Evolutionary conservation across 805 yeast genomes (phyloP), one percentile per base, ranked within the genome.

Genomic region (Tetrapisispora nanseiensis): DNA sequence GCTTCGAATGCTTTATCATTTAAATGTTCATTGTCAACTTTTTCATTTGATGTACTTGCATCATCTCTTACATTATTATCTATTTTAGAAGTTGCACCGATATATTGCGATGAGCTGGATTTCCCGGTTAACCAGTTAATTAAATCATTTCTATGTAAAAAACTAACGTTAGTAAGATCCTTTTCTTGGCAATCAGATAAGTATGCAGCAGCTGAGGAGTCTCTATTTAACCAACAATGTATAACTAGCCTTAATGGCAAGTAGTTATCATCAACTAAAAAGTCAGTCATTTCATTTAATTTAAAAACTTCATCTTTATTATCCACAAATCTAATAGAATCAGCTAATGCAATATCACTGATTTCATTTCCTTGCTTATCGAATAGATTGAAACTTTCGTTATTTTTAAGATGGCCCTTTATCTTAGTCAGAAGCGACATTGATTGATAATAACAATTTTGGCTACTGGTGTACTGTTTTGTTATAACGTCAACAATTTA

Each of bases 111-210:
- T 20, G 72, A 68, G 30, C 71, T 76, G 3, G 78, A 68, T 18
- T 76, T 70, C 3, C 95, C 95, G 46, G 72, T 74, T 40, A 90
- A 70, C 87, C 92, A 89, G 24, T 85, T 74, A 42, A 82, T 71
- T 46, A 90, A 71, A 57, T 90, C 95, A 8, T 86, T 80, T 63
- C 94, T 79, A 53, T 86, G 95, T 57, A 85, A 63, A 56, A 90
- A 89, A 44, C 85, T 78, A 57, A 90, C 74, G 48, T 85, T 85
- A 2, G 77, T 70, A 27, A 90, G 71, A 3, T 75, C 71, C 31
- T 72, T 66, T 39, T 71, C 72, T 52, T 77, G 81, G 49, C 95
- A 85, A 30, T 75, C 79, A 10, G 78, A 72, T 46, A 86, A 74
- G 59, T 90, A 89, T 42, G 86, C 95, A 11, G 95, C 81, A 35